These are phyloP conservation scores for Thermomyces lanuginosus DNA, from an alignment of 2,329 filamentous ascomycete species.

Conservation along the genomic window DNA sequence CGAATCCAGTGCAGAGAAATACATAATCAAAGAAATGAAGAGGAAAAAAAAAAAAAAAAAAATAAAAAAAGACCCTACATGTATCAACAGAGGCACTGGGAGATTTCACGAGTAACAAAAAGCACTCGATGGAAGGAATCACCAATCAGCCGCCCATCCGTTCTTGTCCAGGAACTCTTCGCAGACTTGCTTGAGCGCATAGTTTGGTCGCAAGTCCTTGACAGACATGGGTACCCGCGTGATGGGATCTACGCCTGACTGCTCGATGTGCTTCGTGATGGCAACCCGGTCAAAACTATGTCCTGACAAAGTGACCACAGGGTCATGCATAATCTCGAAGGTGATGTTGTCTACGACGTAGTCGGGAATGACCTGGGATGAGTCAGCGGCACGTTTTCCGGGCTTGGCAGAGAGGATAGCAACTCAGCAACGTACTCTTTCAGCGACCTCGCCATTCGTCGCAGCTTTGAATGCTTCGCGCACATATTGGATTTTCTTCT, in stretches of 20 bases:
- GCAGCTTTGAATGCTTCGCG: slow-evolving; percentile 28
- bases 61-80: too few relatives aligned
- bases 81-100: too few relatives aligned
- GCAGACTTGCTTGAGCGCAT: slow-evolving; percentile 65
- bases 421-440: slow-evolving; percentile 21
- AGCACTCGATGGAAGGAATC: too few relatives aligned
- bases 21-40: slow-evolving; percentile 2
- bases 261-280: slow-evolving; percentile 69
- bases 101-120: too few relatives aligned
- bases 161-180: slow-evolving; percentile 73
- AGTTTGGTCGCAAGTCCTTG: slow-evolving; percentile 62
- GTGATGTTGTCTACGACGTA: slow-evolving; percentile 34
- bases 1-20: slow-evolving; percentile 1
- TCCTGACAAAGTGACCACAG: slow-evolving; percentile 50
- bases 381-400: background rate
- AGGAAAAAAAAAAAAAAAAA: slow-evolving; percentile 1
- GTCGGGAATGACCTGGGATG: slow-evolving; percentile 29
- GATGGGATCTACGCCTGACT: slow-evolving; percentile 60
- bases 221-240: slow-evolving; percentile 58
- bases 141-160: slow-evolving; percentile 90
- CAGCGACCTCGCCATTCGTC: slow-evolving; percentile 24
- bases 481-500: slow-evolving; percentile 31
- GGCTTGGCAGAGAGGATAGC: background rate
- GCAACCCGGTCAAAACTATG: slow-evolving; percentile 79
- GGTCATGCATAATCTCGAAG: slow-evolving; percentile 37